These are phyloP conservation scores for Liriodendron chinense DNA, from an alignment of 164 flowering plant genomes.

Conservation along the genomic window DNA sequence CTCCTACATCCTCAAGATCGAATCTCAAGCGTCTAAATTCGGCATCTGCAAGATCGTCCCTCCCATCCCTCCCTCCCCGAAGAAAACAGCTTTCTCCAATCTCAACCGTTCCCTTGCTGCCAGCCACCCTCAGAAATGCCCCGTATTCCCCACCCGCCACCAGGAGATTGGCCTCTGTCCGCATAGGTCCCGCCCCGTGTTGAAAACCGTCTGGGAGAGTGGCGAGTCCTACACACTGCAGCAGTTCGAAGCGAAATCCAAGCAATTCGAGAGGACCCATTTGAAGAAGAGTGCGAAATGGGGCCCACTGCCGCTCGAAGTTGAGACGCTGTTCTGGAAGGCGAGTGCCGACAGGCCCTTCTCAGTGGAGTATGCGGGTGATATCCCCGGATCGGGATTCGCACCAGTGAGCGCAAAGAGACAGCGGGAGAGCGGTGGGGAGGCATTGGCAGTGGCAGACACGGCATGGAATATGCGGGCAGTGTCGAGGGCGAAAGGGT, in stretches of 20 bases:
- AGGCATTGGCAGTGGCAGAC: constrained; percentile 53
- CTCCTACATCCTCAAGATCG: constrained; percentile 94
- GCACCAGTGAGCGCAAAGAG: constrained; percentile 14
- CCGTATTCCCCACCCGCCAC: constrained; percentile 88
- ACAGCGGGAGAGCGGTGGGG: constrained; percentile 24
- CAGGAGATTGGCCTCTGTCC: constrained; percentile 99
- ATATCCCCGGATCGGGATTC: constrained; percentile 97
- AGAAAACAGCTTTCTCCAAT: constrained; percentile 62
- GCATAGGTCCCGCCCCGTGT: constrained; percentile 65
- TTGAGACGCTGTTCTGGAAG: constrained; percentile 89
- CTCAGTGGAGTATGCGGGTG: constrained; percentile 92
- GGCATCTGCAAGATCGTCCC: constrained; percentile 99
- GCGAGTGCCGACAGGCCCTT: constrained; percentile 88
- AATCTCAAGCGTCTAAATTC: constrained; percentile 78
- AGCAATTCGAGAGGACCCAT: constrained; percentile 61
- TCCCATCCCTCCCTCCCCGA: constrained; percentile 63
- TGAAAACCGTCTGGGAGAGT: constrained; percentile 95
- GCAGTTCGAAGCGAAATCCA: constrained; percentile 84
- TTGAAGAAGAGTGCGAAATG: constrained; percentile 47
- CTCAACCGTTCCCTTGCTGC: constrained; percentile 66
- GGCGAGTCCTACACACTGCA: constrained; percentile 69
- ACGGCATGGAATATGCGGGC: constrained; percentile 96
- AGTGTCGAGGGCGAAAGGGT: constrained; percentile 75
- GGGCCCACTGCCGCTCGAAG: constrained; percentile 49
- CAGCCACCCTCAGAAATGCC: constrained; percentile 29